Evolutionary conservation across 2,329 filamentous ascomycete species (phyloP).

Genomic region (Chaetomiaceae sp.): DNA sequence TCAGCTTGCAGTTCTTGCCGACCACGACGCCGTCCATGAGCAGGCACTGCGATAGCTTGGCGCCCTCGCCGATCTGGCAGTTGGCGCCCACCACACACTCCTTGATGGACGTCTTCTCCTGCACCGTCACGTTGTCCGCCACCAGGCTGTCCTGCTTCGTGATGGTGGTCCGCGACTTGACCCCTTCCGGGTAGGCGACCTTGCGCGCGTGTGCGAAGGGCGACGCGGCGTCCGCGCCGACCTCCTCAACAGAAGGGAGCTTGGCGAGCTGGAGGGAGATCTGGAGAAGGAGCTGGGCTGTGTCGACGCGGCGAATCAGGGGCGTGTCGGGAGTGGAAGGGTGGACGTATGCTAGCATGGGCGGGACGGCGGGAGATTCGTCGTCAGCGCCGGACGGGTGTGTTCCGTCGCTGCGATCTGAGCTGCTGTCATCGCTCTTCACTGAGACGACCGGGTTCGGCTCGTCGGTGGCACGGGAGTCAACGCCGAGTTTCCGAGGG

Average conservation of each 20-base stretch:
- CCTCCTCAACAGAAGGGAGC: slow-evolving; percentile 63
- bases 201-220: slow-evolving; percentile 75
- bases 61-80: slow-evolving; percentile 80
- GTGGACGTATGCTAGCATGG: slow-evolving; percentile 78
- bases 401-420: neutral
- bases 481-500: slow-evolving; percentile 5
- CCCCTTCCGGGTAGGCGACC: slow-evolving; percentile 73
- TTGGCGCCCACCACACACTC: slow-evolving; percentile 83
- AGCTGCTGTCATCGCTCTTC: slow-evolving; percentile 9
- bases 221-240: slow-evolving; percentile 51
- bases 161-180: slow-evolving; percentile 75
- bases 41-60: slow-evolving; percentile 77
- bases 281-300: slow-evolving; percentile 69
- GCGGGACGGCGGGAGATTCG: slow-evolving; percentile 48
- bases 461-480: slow-evolving; percentile 5
- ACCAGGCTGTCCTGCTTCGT: slow-evolving; percentile 76
- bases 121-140: slow-evolving; percentile 81
- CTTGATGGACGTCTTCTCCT: slow-evolving; percentile 87
- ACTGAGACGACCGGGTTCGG: slow-evolving; percentile 17
- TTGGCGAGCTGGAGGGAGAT: slow-evolving; percentile 84
- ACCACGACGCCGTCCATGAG: slow-evolving; percentile 89
- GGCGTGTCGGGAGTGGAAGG: slow-evolving; percentile 45
- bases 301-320: slow-evolving; percentile 83
- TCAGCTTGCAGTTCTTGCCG: slow-evolving; percentile 76
- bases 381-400: neutral